A percentile compares a stretch with the other conserved stretches of the same genome.
Evolutionary conservation across 2,329 filamentous ascomycete species (phyloP).

Genomic region (Mycosphaerella sp.): DNA sequence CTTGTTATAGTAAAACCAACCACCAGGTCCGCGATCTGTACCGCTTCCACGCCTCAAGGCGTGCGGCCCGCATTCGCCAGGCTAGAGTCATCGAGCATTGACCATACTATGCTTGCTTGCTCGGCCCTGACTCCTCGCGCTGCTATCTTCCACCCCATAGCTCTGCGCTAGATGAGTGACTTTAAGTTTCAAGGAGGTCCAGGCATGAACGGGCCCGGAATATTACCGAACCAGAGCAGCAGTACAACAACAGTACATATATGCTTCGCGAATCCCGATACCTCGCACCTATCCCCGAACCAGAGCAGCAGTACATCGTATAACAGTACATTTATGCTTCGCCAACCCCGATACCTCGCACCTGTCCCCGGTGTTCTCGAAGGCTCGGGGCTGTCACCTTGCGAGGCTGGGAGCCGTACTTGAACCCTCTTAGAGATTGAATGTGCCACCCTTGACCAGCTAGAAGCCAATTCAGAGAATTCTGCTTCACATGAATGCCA

Average conservation of each 20-base stretch:
- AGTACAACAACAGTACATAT: background rate
- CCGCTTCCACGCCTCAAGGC: conserved; percentile 8
- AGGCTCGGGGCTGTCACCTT: conserved; percentile 3
- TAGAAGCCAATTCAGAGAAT: conserved; percentile 21
- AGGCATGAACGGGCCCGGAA: conserved; percentile 3
- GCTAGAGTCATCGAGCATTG: conserved; percentile 7
- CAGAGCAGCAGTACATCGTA: no score
- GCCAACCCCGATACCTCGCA: background rate
- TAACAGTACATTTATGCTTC: background rate
- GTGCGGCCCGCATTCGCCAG: conserved; percentile 15
- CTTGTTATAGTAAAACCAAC: background rate
- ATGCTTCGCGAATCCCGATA: background rate
- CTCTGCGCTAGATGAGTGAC: background rate
- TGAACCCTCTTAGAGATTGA: conserved; percentile 20
- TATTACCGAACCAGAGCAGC: conserved; percentile 4
- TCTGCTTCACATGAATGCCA: conserved; percentile 23
- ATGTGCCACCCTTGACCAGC: conserved; percentile 11
- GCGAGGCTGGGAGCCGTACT: conserved; percentile 18
- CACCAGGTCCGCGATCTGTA: background rate
- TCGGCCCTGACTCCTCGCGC: background rate
- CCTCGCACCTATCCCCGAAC: background rate
- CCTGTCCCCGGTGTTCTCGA: background rate
- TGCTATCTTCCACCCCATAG: conserved; percentile 3
- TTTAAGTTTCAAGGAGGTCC: conserved; percentile 9
- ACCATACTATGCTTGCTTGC: conserved; percentile 9